phyloP scores from a whole-genome alignment of 106 monocot genomes.

The Apostasia shenzhenica region DNA sequence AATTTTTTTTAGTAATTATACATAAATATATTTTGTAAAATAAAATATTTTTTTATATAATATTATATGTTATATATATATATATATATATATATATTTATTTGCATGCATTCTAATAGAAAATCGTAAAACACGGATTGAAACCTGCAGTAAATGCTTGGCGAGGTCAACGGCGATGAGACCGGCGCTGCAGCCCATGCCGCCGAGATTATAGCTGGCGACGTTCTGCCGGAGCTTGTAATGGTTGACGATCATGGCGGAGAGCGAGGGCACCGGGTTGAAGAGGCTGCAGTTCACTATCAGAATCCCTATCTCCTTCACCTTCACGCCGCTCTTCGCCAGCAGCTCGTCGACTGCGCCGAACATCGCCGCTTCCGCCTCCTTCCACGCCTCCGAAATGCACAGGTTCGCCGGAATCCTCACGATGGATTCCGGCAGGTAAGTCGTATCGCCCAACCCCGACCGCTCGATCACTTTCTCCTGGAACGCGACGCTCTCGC shows the following conservation, averaged over 20 bases:
- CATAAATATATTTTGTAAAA: not conserved
- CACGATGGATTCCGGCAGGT: conserved; percentile 12
- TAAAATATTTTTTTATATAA: not conserved
- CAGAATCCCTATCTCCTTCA: conserved; percentile 22
- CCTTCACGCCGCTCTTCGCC: conserved; percentile 11
- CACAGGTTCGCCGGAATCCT: conserved; percentile 18
- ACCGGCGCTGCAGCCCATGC: conserved; percentile 42
- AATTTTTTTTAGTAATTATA: no score
- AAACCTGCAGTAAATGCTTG: conserved; percentile 14
- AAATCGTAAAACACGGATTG: not conserved
- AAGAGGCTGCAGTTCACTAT: conserved; percentile 20
- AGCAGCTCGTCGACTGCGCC: conserved; percentile 18
- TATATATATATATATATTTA: not conserved
- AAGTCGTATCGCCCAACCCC: conserved; percentile 11
- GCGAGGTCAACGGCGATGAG: conserved; percentile 24
- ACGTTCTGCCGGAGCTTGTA: conserved; percentile 17
- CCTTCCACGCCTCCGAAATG: conserved; percentile 22
- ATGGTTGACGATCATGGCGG: conserved; percentile 22
- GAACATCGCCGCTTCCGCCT: conserved; percentile 16
- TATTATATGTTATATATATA: not conserved
- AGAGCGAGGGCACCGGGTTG: conserved; percentile 19
- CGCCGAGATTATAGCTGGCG: conserved; percentile 20
- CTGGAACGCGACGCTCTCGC: conserved; percentile 12
- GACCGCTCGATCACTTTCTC: conserved; percentile 17
- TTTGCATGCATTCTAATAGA: not conserved